These are phyloP conservation scores for Candida fluviatilis DNA, from an alignment of 805 yeast species.

Conservation along the genomic window DNA sequence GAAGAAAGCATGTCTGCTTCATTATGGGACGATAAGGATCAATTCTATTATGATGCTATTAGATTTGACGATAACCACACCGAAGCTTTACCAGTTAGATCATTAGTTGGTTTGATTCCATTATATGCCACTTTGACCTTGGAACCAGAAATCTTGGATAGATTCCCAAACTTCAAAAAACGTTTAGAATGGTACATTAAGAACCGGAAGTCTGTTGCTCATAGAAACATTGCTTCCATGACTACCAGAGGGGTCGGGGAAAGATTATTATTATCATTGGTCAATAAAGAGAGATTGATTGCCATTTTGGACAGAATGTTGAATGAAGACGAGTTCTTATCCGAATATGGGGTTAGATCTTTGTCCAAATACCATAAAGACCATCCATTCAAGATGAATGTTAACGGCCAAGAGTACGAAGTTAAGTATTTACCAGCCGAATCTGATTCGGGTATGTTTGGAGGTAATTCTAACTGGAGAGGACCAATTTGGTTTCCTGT, in stretches of 20 bases:
- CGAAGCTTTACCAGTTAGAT: conserved; percentile 76
- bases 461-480: conserved; percentile 96
- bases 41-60: conserved; percentile 88
- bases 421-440: conserved; percentile 84
- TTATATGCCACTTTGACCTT: conserved; percentile 83
- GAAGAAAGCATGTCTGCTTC: conserved; percentile 50
- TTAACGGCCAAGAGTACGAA: conserved; percentile 65
- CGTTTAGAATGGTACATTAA: conserved; percentile 81
- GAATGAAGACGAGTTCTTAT: conserved; percentile 81
- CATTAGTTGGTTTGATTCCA: conserved; percentile 89
- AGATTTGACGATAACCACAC: conserved; percentile 68
- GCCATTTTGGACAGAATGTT: conserved; percentile 76
- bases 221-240: conserved; percentile 85
- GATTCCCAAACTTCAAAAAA: conserved; percentile 78
- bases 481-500: conserved; percentile 98
- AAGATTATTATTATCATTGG: conserved; percentile 73
- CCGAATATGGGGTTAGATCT: conserved; percentile 83
- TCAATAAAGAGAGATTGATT: conserved; percentile 70
- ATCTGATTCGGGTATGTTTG: conserved; percentile 89
- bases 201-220: conserved; percentile 64
- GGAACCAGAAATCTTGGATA: conserved; percentile 75
- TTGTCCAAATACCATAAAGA: conserved; percentile 81
- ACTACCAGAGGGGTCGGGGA: conserved; percentile 76
- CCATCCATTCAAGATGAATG: conserved; percentile 80
- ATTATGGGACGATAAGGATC: conserved; percentile 85